phyloP scores from a whole-genome alignment of 768 basidiomycete genomes.

The Boletellus ananas region DNA sequence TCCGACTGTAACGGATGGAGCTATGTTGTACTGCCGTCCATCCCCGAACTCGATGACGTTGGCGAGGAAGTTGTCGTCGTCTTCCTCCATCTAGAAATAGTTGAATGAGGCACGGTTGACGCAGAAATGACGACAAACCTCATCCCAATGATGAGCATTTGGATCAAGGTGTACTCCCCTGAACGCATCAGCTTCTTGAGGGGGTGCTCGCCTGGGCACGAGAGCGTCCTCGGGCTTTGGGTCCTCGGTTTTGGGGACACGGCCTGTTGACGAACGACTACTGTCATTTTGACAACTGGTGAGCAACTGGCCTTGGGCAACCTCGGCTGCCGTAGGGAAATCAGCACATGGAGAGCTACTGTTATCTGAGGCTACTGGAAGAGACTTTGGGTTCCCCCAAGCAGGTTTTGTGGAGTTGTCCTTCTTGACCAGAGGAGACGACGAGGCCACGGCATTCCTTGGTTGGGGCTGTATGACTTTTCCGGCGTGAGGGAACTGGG shows the following conservation, averaged over 20 bases:
- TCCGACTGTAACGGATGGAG: slow-evolving; percentile 37
- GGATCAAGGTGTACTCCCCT: slow-evolving; percentile 91
- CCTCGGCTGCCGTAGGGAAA: slow-evolving; percentile 97
- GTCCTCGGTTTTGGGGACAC: slow-evolving; percentile 28
- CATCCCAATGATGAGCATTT: slow-evolving; percentile 96
- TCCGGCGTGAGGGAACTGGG: slow-evolving; percentile 53
- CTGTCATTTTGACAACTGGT: not conserved
- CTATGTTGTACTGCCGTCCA: slow-evolving; percentile 86
- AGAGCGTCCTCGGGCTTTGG: slow-evolving; percentile 51
- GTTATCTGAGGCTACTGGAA: slow-evolving; percentile 35
- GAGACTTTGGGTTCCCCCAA: slow-evolving; percentile 63
- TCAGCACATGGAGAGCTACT: slow-evolving; percentile 53
- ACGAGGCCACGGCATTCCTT: slow-evolving; percentile 34
- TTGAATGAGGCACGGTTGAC: slow-evolving; percentile 2
- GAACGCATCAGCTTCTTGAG: slow-evolving; percentile 90
- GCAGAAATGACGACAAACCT: slow-evolving; percentile 54
- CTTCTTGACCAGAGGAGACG: slow-evolving; percentile 34
- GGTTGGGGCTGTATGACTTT: slow-evolving; percentile 68
- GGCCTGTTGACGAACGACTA: slow-evolving; percentile 21
- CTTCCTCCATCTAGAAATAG: slow-evolving; percentile 72
- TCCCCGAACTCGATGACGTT: slow-evolving; percentile 95
- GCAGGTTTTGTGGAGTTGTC: slow-evolving; percentile 48
- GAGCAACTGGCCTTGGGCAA: slow-evolving; percentile 66
- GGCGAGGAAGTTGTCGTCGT: slow-evolving; percentile 85
- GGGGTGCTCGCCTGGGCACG: slow-evolving; percentile 51